These are phyloP conservation scores for Helminthosporium solani DNA, from an alignment of 2,329 filamentous ascomycete genomes.

Conservation along the genomic window DNA sequence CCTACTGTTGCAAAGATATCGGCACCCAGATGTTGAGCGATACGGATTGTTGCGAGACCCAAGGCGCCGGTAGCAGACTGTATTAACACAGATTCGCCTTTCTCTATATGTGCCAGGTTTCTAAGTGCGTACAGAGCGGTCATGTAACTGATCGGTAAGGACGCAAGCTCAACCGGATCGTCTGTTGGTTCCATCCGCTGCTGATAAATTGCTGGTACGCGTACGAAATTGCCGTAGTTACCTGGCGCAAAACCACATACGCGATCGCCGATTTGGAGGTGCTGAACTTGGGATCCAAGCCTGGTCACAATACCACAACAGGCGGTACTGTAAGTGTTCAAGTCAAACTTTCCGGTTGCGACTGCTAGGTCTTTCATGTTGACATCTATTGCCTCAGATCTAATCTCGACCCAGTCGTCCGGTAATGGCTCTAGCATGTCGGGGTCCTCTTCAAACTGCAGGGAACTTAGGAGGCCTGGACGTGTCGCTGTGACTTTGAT, in stretches of 20 bases:
- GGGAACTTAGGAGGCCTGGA: slow-evolving; percentile 22
- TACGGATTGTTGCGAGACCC: slow-evolving; percentile 22
- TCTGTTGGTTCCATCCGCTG: slow-evolving; percentile 8
- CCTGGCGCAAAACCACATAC: slow-evolving; percentile 21
- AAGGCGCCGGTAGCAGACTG: slow-evolving; percentile 19
- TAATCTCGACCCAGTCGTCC: slow-evolving; percentile 18
- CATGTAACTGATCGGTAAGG: slow-evolving; percentile 20
- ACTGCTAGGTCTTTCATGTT: slow-evolving; percentile 22
- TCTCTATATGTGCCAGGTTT: slow-evolving; percentile 15
- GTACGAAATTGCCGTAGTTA: slow-evolving; percentile 22
- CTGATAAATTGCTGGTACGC: slow-evolving; percentile 8
- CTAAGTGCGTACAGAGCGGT: slow-evolving; percentile 25
- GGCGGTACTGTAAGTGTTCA: slow-evolving; percentile 14
- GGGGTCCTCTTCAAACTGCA: slow-evolving; percentile 17
- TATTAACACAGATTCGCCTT: slow-evolving; percentile 15
- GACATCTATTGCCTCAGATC: slow-evolving; percentile 16
- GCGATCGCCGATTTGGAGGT: slow-evolving; percentile 19
- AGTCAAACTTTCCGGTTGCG: slow-evolving; percentile 16
- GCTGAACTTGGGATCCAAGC: slow-evolving; percentile 10
- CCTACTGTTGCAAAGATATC: slow-evolving; percentile 30
- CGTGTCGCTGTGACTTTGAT: no score
- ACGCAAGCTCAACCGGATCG: slow-evolving; percentile 18
- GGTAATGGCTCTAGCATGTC: slow-evolving; percentile 13
- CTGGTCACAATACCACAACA: slow-evolving; percentile 18
- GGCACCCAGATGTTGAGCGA: slow-evolving; percentile 15